Conservation (phyloP, 768 basidiomycete species). For the Astraeus odoratus region DNA sequence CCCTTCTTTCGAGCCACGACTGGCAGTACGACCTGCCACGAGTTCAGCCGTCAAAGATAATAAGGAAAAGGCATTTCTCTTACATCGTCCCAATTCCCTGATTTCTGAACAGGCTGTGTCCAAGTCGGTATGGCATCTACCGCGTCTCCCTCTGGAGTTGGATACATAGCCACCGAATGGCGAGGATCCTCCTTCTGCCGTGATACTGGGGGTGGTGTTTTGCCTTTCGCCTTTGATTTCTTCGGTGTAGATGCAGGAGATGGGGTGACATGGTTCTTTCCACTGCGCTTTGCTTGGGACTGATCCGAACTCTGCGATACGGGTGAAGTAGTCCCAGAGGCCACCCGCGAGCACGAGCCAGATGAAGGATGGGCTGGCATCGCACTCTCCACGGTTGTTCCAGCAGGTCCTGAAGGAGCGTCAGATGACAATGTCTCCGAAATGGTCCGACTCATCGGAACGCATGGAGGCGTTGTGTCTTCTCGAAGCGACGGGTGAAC, state of each 20-base stretch:
- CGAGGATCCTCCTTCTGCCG: conserved; percentile 40
- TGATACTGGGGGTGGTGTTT: conserved; percentile 24
- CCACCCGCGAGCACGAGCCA: conserved; percentile 15
- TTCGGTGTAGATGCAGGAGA: conserved; percentile 34
- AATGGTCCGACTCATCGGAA: conserved; percentile 32
- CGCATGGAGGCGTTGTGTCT: conserved; percentile 35
- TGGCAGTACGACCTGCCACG: conserved; percentile 66
- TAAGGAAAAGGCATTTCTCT: conserved; percentile 15
- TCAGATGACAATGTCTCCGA: conserved; percentile 41
- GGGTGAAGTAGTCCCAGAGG: conserved; percentile 25
- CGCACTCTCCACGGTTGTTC: conserved; percentile 35
- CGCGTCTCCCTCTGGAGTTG: conserved; percentile 48
- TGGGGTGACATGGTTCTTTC: conserved; percentile 41
- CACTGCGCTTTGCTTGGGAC: conserved; percentile 37
- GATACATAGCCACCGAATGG: conserved; percentile 62
- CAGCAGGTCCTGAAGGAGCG: conserved; percentile 34
- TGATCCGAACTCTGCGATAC: conserved; percentile 22
- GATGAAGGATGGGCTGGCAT: conserved; percentile 30
- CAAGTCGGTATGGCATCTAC: conserved; percentile 75
- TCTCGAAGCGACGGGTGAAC: conserved; percentile 29
- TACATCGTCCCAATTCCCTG: conserved; percentile 84
- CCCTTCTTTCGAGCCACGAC: conserved; percentile 82
- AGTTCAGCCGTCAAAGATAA: conserved; percentile 1
- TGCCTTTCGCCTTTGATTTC: conserved; percentile 31
- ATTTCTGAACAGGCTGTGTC: conserved; percentile 63